Evolutionary conservation across 495 filamentous ascomycete genomes (phyloP).

Genomic region (Aeminium ludgeri): DNA sequence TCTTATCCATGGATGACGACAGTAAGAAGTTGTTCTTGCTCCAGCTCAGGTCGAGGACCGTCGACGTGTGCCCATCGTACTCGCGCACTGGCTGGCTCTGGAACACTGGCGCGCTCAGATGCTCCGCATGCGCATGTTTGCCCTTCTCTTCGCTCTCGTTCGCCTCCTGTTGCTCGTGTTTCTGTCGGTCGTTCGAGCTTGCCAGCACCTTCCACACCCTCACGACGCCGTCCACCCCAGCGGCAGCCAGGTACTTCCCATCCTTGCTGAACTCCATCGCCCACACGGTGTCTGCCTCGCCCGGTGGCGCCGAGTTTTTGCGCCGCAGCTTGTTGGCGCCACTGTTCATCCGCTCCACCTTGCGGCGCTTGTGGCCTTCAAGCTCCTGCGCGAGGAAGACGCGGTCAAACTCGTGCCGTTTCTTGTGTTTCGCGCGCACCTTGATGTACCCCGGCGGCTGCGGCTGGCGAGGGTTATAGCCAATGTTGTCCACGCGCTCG

Average conservation of each 20-base stretch:
- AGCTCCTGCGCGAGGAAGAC: conserved; percentile 88
- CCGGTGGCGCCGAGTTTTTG: conserved; percentile 5
- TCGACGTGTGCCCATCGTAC: conserved; percentile 71
- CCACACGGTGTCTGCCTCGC: conserved; percentile 53
- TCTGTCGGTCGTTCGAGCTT: conserved; percentile 57
- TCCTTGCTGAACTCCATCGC: conserved; percentile 85
- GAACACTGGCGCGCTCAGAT: conserved; percentile 85
- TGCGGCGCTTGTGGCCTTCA: neutral
- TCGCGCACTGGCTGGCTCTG: conserved; percentile 55
- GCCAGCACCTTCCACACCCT: conserved; percentile 83
- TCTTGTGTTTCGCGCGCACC: conserved; percentile 66
- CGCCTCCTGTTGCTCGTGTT: conserved; percentile 49
- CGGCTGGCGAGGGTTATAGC: conserved; percentile 75
- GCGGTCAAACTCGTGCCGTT: conserved; percentile 62
- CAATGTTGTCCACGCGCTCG: conserved; percentile 46
- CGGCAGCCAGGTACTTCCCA: conserved; percentile 78
- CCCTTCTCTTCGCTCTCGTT: conserved; percentile 31
- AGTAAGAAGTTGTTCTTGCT: conserved; percentile 98
- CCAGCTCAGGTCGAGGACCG: conserved; percentile 87
- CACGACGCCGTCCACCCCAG: conserved; percentile 71
- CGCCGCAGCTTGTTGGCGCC: conserved; percentile 18
- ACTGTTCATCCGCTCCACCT: conserved; percentile 4
- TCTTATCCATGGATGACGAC: conserved; percentile 97
- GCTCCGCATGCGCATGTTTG: conserved; percentile 18
- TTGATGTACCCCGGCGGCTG: conserved; percentile 86